Evolutionary conservation across 1,284 basidiomycete genomes (phyloP).

Genomic region (Sporisorium scitamineum): DNA sequence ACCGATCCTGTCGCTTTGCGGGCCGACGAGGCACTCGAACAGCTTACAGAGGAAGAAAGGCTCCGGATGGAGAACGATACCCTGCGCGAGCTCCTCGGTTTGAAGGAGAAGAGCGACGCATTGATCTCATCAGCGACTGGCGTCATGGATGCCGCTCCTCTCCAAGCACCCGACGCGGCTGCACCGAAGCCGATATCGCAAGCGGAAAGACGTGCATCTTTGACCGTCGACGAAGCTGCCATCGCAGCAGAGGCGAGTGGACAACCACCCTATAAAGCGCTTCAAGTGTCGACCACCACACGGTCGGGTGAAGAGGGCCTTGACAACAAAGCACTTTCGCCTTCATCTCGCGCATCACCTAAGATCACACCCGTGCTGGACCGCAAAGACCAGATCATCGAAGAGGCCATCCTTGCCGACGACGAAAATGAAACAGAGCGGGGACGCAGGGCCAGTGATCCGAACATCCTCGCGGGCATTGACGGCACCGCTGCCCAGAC

Average conservation of each 20-base stretch:
- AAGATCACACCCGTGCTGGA: slow-evolving; percentile 25
- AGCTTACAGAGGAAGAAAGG: slow-evolving; percentile 59
- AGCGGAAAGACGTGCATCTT: slow-evolving; percentile 32
- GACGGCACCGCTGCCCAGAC: not conserved
- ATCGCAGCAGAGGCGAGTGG: slow-evolving; percentile 50
- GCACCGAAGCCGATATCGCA: slow-evolving; percentile 28
- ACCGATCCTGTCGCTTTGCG: slow-evolving; percentile 50
- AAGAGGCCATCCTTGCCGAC: slow-evolving; percentile 48
- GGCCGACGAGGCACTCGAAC: slow-evolving; percentile 57
- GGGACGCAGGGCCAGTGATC: slow-evolving; percentile 15
- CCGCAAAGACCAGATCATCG: slow-evolving; percentile 51
- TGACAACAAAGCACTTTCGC: slow-evolving; percentile 11
- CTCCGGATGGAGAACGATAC: slow-evolving; percentile 64
- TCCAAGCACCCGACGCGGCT: not conserved
- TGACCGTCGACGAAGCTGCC: slow-evolving; percentile 49
- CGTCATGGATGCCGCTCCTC: not conserved
- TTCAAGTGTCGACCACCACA: slow-evolving; percentile 41
- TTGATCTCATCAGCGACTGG: slow-evolving; percentile 13
- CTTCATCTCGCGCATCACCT: slow-evolving; percentile 26
- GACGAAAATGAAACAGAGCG: slow-evolving; percentile 27
- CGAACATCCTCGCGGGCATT: not conserved
- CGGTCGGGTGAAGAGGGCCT: slow-evolving; percentile 24
- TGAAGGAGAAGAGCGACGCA: slow-evolving; percentile 52
- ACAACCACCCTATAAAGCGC: slow-evolving; percentile 36
- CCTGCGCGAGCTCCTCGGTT: slow-evolving; percentile 58